phyloP scores from a whole-genome alignment of 257 asterid genomes.

The Fraxinus anomala region DNA sequence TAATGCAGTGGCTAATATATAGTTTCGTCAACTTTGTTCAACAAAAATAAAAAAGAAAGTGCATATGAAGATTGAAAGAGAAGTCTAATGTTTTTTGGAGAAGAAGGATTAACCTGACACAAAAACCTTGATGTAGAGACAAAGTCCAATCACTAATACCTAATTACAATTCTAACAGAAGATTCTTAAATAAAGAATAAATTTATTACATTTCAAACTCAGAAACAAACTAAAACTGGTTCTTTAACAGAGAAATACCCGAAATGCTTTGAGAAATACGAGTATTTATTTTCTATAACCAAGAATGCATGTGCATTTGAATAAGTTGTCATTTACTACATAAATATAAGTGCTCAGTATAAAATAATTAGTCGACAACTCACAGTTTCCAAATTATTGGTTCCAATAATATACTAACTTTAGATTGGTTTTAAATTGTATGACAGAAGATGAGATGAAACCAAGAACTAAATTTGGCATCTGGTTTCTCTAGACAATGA shows the following conservation, averaged over 20 bases:
- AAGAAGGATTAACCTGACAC: background rate
- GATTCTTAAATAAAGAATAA: conserved; percentile 3
- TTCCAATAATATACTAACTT: background rate
- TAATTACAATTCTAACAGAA: conserved; percentile 2
- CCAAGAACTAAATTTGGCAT: background rate
- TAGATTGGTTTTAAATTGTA: background rate
- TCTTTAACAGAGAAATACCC: conserved; percentile 7
- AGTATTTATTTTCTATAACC: conserved; percentile 6
- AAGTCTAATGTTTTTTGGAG: background rate
- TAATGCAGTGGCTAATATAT: background rate
- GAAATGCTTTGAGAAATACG: conserved; percentile 6
- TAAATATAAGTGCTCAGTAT: conserved; percentile 7
- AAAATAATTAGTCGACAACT: background rate
- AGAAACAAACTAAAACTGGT: background rate
- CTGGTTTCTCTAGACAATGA: background rate
- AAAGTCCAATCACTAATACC: conserved; percentile 9
- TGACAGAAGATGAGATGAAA: background rate
- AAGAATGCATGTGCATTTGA: conserved; percentile 12
- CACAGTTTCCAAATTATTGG: background rate
- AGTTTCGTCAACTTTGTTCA: background rate
- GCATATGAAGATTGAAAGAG: background rate
- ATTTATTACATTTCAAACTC: background rate
- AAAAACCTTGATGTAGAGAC: background rate
- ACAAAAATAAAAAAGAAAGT: background rate
- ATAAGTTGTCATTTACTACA: conserved; percentile 10